Evolutionary conservation across 441 rosid genomes (phyloP).

Genomic region (Lepidium campestre): DNA sequence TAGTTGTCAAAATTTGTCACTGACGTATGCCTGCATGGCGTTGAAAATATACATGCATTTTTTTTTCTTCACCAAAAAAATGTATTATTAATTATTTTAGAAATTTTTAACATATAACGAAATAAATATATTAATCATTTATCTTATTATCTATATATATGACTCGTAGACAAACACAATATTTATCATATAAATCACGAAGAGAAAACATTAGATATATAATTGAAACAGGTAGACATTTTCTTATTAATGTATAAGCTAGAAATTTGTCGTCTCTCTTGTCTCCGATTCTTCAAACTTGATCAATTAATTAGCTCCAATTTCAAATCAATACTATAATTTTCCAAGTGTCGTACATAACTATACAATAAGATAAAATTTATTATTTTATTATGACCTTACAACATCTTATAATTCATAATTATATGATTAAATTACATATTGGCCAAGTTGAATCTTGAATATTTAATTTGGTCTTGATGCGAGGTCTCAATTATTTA

Average conservation of each 20-base stretch:
- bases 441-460: slow-evolving; percentile 17
- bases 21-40: slow-evolving; percentile 28
- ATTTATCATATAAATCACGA: background rate
- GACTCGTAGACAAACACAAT: background rate
- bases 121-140: background rate
- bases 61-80: background rate
- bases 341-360: background rate
- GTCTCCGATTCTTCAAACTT: slow-evolving; percentile 25
- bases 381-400: background rate
- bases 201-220: background rate
- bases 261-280: slow-evolving; percentile 12
- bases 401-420: background rate
- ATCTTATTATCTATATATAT: background rate
- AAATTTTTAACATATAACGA: background rate
- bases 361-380: background rate
- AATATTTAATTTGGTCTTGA: slow-evolving; percentile 9
- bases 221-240: background rate
- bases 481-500: background rate
- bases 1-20: slow-evolving; percentile 15
- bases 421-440: background rate
- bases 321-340: background rate
- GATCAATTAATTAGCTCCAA: background rate
- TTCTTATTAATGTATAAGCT: background rate
- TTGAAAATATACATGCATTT: slow-evolving; percentile 8
- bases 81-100: background rate